A percentile compares a stretch with the other conserved stretches of the same genome.
phyloP scores from a whole-genome alignment of 2,329 filamentous ascomycete species.

The Aspergillus glaucus region DNA sequence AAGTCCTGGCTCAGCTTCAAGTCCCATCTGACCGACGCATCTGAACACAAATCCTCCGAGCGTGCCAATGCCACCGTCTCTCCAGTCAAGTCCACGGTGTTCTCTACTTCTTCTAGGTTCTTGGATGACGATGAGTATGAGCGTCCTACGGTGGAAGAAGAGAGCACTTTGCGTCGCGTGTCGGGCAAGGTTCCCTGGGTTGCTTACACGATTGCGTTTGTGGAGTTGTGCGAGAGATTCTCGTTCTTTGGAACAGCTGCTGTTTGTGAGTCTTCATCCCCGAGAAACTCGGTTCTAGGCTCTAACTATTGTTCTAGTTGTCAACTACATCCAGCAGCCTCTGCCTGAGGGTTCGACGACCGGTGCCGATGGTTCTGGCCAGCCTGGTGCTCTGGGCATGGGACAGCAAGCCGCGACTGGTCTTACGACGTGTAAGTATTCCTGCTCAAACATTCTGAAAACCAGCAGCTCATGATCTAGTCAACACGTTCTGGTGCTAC shows the following conservation, averaged over 20 bases:
- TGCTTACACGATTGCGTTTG: slow-evolving; percentile 64
- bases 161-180: slow-evolving; percentile 31
- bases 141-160: slow-evolving; percentile 29
- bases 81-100: not conserved
- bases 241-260: slow-evolving; percentile 69
- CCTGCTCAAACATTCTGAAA: too few species aligned
- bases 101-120: not conserved
- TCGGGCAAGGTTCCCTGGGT: slow-evolving; percentile 51
- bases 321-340: slow-evolving; percentile 57
- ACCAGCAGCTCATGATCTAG: slow-evolving; percentile 1
- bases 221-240: slow-evolving; percentile 71
- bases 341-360: slow-evolving; percentile 51
- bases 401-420: slow-evolving; percentile 53
- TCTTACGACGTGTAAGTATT: slow-evolving; percentile 39
- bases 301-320: slow-evolving; percentile 33
- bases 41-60: not conserved
- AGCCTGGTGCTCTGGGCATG: slow-evolving; percentile 52
- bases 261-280: slow-evolving; percentile 49
- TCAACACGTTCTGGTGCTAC: slow-evolving; percentile 60
- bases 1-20: too few species aligned
- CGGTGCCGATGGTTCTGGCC: slow-evolving; percentile 35
- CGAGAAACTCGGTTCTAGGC: not conserved
- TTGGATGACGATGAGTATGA: slow-evolving; percentile 6
- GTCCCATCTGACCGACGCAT: not conserved
- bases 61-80: not conserved